Base-by-base conservation (phyloP, 208 protist genomes). In the Angomonas desouzai region DNA sequence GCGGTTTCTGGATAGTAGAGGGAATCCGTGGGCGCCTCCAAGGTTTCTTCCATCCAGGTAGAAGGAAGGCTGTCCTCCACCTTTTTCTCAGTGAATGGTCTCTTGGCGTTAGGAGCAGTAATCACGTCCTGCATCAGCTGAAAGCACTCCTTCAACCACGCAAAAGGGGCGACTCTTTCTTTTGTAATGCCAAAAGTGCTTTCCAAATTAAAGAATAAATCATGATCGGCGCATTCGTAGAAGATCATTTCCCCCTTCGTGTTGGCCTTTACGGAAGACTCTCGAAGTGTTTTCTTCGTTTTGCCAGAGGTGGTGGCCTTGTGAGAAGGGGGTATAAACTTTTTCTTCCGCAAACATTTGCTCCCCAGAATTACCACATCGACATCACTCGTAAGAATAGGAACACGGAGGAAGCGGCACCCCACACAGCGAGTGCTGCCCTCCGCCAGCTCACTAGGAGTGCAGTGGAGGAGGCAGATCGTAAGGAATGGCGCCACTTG, bases 301-400 rank as follows among this genome's bases (percentile, higher is more conserved):
- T 36, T 56, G 4, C n/a, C n/a, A n/a, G 10, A 13, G 18, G 1
- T 49, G 18, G 23, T 16, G 10, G 1, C 28, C 43, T 40, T 13
- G 9, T 13, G 36, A 40, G 36, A 40, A 6, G 13, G 36, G 6
- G 36, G 36, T 18, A 16, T 22, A 38, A 6, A 48, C 43, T 23
- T 6, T 48, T 23, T 40, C 18, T 43, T 34, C 40, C 29, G 2
- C 55, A 25, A 45, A 27, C 18, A 25, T 45, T 67, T 63, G 53
- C 77, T 81, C n/a, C 88, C 88, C 0, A 94, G 58, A 22, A 94
- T 43, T 11, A 94, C 76, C 13, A 94, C 61, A 64, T 94, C 88
- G 11, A 83, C 84, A 13, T 64, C 48, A 6, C 51, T 33, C n/a
- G 84, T 89, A 0, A 79, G 70, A n/a, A 82, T 43, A 7, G 80